These are phyloP conservation scores for Stromatinia cepivora DNA, from an alignment of 2,329 filamentous ascomycete species.

Conservation along the genomic window DNA sequence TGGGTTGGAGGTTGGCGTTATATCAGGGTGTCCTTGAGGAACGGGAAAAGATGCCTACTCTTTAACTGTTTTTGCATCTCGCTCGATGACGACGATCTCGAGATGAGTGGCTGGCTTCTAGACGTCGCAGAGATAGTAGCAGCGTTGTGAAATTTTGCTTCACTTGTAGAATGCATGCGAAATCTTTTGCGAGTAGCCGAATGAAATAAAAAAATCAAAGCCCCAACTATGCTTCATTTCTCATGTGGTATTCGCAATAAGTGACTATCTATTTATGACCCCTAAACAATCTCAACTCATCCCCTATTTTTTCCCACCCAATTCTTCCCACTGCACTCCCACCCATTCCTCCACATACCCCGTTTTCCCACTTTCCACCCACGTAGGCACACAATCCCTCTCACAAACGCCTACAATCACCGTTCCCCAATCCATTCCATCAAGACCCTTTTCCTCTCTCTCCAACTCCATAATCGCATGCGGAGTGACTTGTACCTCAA, in stretches of 20 bases:
- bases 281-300: not conserved
- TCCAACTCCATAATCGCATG: conserved; percentile 88
- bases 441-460: conserved; percentile 65
- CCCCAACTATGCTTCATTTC: conserved; percentile 8
- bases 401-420: conserved; percentile 84
- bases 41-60: conserved; percentile 16
- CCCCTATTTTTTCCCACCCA: conserved; percentile 38
- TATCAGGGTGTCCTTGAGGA: conserved; percentile 20
- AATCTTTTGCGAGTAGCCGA: conserved; percentile 12
- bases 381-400: conserved; percentile 68
- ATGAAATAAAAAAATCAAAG: conserved; percentile 16
- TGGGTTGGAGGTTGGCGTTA: conserved; percentile 21
- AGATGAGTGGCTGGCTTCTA: conserved; percentile 18
- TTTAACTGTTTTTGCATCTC: conserved; percentile 13
- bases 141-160: conserved; percentile 3
- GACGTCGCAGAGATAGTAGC: conserved; percentile 16
- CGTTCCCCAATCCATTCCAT: conserved; percentile 99
- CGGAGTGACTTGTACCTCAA: conserved; percentile 90
- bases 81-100: conserved; percentile 13
- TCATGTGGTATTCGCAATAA: conserved; percentile 11
- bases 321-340: conserved; percentile 97
- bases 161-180: conserved; percentile 2
- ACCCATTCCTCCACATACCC: conserved; percentile 93
- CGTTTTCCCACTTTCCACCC: conserved; percentile 55
- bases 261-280: conserved; percentile 6